Base-by-base conservation (phyloP, 768 basidiomycete species). In the Porpolomopsis calyptriformis region DNA sequence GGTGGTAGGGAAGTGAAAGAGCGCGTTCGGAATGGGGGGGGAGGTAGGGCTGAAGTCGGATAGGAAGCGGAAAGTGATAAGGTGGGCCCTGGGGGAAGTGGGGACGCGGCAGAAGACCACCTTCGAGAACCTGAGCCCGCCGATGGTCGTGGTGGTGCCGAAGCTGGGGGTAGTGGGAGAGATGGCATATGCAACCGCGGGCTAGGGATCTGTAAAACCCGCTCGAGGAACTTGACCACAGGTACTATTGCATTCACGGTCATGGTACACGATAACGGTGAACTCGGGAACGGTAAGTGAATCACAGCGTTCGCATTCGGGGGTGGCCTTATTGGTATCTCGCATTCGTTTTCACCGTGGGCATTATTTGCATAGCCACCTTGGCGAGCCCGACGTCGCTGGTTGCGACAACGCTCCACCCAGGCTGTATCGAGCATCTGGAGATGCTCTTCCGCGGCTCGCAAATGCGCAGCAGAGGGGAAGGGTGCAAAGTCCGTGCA, bases 401-500 rank as follows among this genome's bases (percentile, higher is more conserved):
- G 25, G 39, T 51, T 51, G 52, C 42, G 47, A 47, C 64, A 66
- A 41, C 71, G 53, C 46, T 78, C 73, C 2, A 60, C 64, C 85
- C 87, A 90, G 59, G 74, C 66, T 42, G 65, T 65, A 51, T 89
- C 87, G 57, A 90, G 61, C 61, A 68, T 69, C 24, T 61, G 63
- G 8, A 91, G 56, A 53, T 88, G 84, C 49, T 88, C 85, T 59
- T 90, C 85, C 6, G 82, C 84, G 2, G 78, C 79, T 42, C 78
- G 71, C 29, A 89, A 61, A 55, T 85, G 81, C 27, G 74, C 68
- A 0, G 70, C 47, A n/a, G 71, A 70, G 0, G 89, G 85, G 60
- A 85, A 82, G 11, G 80, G 78, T 2, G 86, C 85, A 26, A 77
- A 66, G 52, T 92, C 87, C 56, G 86, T 83, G 57, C 86, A 88